Conservation (phyloP, 768 basidiomycete genomes). For the Psilocybe cyanescens region DNA sequence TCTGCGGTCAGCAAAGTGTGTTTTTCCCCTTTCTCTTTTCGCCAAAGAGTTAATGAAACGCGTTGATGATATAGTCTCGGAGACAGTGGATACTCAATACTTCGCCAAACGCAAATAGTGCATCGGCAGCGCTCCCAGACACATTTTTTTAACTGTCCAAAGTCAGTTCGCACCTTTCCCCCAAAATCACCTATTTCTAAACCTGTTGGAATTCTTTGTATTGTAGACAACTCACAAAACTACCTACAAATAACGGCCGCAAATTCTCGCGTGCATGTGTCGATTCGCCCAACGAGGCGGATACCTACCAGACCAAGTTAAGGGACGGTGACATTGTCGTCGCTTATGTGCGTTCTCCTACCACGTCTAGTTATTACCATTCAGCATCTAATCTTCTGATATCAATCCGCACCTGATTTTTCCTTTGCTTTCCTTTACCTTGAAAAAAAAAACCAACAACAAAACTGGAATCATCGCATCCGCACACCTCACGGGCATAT, state of each 20-base stretch:
- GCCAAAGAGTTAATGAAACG: neutral
- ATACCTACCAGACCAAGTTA: slow-evolving; percentile 45
- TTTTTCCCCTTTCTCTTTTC: slow-evolving; percentile 16
- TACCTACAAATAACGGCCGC: slow-evolving; percentile 45
- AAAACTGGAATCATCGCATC: neutral
- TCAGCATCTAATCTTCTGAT: neutral
- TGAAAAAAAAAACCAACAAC: too few relatives aligned
- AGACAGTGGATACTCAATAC: slow-evolving; percentile 78
- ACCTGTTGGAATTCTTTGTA: slow-evolving; percentile 1
- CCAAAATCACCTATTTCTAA: neutral
- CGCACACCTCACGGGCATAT: neutral
- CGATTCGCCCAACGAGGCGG: slow-evolving; percentile 53
- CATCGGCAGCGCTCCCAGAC: slow-evolving; percentile 55
- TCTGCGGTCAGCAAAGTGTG: slow-evolving; percentile 79
- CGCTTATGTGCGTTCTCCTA: slow-evolving; percentile 40
- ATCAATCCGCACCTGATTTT: neutral
- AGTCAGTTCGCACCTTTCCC: slow-evolving; percentile 31
- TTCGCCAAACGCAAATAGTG: slow-evolving; percentile 68
- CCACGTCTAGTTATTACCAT: neutral
- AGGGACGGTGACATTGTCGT: slow-evolving; percentile 57
- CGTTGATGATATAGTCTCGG: slow-evolving; percentile 53
- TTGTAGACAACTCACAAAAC: slow-evolving; percentile 55
- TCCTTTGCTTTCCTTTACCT: neutral
- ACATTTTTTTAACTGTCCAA: slow-evolving; percentile 61
- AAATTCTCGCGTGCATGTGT: slow-evolving; percentile 55